Evolutionary conservation across 495 filamentous ascomycete genomes (phyloP).

Genomic region (Penicillium cosmopolitanum): DNA sequence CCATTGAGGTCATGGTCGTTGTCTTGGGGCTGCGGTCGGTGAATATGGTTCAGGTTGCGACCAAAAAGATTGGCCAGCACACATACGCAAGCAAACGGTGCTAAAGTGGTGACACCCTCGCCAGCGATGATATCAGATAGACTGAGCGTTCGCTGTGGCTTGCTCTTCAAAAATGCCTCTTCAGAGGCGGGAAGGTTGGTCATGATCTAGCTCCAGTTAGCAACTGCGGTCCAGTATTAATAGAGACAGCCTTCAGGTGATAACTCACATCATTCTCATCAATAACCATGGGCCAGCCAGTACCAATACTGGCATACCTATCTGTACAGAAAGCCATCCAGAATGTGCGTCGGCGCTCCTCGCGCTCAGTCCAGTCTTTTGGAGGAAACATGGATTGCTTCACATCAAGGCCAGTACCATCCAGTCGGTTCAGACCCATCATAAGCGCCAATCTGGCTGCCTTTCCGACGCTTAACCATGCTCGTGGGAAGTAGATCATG

Average conservation of each 20-base stretch:
- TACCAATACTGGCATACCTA: constrained; percentile 94
- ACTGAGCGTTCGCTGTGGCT: constrained; percentile 67
- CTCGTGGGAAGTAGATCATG: constrained; percentile 96
- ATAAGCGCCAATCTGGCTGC: constrained; percentile 79
- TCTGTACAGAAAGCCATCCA: constrained; percentile 93
- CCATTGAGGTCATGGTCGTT: constrained; percentile 88
- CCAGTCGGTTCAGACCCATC: constrained; percentile 90
- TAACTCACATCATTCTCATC: constrained; percentile 82
- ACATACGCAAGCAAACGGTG: constrained; percentile 79
- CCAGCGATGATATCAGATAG: constrained; percentile 75
- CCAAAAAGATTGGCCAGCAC: constrained; percentile 90
- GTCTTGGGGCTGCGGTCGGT: constrained; percentile 83
- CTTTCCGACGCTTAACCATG: constrained; percentile 89
- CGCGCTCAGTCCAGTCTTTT: constrained; percentile 89
- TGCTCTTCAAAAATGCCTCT: constrained; percentile 83
- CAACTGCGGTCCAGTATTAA: not conserved
- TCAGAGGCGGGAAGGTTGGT: constrained; percentile 85
- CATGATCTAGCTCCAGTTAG: constrained; percentile 58
- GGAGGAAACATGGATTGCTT: constrained; percentile 87
- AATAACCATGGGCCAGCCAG: constrained; percentile 93
- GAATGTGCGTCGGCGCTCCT: constrained; percentile 90
- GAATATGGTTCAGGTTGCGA: constrained; percentile 90
- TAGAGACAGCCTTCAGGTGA: not conserved
- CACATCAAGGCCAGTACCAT: constrained; percentile 84
- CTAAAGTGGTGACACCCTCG: constrained; percentile 68